Evolutionary conservation across 2,329 filamentous ascomycete genomes (phyloP), one percentile per base, ranked within the genome.

Genomic region (Herpomyces periplanetae): DNA sequence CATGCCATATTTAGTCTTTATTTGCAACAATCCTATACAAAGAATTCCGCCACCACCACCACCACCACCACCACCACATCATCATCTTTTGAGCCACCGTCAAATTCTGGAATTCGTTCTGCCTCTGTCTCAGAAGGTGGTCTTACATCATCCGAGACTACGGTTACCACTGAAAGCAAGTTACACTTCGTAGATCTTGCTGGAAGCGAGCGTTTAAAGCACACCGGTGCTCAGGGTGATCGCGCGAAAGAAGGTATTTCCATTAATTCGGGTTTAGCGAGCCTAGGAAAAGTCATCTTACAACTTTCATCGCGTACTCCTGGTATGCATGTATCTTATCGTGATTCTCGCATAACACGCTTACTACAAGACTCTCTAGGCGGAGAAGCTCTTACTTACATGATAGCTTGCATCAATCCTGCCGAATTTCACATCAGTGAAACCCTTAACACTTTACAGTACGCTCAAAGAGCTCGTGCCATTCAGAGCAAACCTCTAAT

Each of bases 401-500:
- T 96, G 80, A 80, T 96, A 41, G 80, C 80, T 5, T 96, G 80
- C 40, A 73, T 96, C 12, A 96, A 75, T 1, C 75, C 73, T 0
- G 69, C 75, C 7, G 73, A 88, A 35, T 96, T 96, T 34, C 80
- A 96, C 36, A 46, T 96, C 17, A 91, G 73, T 41, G 80, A 96
- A 41, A 91, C 84, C 0, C 45, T 96, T 22, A 96, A 96, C 36
- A 96, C 80, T 0, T 96, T 10, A 8, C 37, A 88, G 36, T 96
- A 96, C 39, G 80, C 80, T 4, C 80, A 91, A 41, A 57, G 80
- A 27, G 84, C 80, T 25, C 62, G 80, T 27, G 71, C 73, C 2
- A 96, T 96, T 24, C 80, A 96, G 43, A 87, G 68, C 41, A 91
- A 88, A 38, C 84, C 80, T 4, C 62, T 71, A 24, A 91, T 96